Evolutionary conservation across 2,329 filamentous ascomycete genomes (phyloP).

Genomic region (Aspergillus unguis): DNA sequence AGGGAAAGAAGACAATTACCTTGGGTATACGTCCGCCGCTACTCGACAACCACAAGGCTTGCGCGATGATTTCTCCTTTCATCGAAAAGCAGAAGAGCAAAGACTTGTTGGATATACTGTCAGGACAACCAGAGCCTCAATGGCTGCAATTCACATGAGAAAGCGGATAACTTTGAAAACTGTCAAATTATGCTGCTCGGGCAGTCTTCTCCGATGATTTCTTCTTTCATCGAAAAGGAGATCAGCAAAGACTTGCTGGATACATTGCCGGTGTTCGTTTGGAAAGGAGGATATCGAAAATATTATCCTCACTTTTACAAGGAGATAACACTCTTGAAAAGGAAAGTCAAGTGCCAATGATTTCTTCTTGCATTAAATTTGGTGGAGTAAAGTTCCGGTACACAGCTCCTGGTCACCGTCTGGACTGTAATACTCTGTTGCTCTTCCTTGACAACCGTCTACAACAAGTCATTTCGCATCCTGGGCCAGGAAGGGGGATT

Average conservation of each 20-base stretch:
- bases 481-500: too few relatives aligned
- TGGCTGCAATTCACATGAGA: background rate
- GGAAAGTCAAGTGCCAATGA: too few relatives aligned
- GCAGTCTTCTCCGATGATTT: background rate
- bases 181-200: background rate
- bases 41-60: background rate
- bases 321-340: too few relatives aligned
- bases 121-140: background rate
- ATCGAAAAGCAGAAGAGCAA: background rate
- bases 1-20: background rate
- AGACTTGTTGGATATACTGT: background rate
- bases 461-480: too few relatives aligned
- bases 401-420: too few relatives aligned
- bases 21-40: background rate
- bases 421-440: too few relatives aligned
- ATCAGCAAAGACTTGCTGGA: background rate
- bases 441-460: too few relatives aligned
- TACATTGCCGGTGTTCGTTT: too few relatives aligned
- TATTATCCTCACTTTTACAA: too few relatives aligned
- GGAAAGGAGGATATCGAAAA: too few relatives aligned
- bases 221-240: background rate
- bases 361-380: too few relatives aligned
- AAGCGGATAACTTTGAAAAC: background rate
- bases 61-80: background rate
- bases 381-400: too few relatives aligned